Evolutionary conservation across 495 filamentous ascomycete genomes (phyloP), one percentile per base, ranked within the genome.

Genomic region (Hypoxylon fuscum): DNA sequence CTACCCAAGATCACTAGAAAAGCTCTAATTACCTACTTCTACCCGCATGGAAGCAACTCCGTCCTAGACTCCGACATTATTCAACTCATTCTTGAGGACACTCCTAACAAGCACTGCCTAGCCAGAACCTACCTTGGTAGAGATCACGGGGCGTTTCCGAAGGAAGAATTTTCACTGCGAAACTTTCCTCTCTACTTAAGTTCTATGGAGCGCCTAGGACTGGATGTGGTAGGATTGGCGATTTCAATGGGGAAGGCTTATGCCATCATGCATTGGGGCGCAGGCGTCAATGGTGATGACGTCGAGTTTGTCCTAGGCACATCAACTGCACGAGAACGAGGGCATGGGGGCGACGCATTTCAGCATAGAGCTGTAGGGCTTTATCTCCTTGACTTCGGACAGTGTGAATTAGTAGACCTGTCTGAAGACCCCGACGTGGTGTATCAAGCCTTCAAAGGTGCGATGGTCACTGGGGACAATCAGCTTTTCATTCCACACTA

Each of bases 261-360:
- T 17, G 70, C 66, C n/a, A 62, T 68, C 14, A 45, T 73, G 27
- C 70, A 73, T 48, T 73, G 70, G 68, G 53, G 68, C 9, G 70
- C 72, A 12, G 45, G 54, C 7, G 44, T 74, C 18, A 64, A 68
- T 35, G 70, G 62, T 6, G 69, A 71, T 51, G 68, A 73, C 35
- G 56, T 62, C 2, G 72, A 74, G 18, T 74, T 71, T 49, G 70
- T 72, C 3, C 54, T 74, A 2, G 72, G 72, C 8, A 61, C 65
- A 42, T 66, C 62, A n/a, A 38, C 48, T n/a, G 34, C 54, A 0
- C n/a, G n/a, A n/a, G n/a, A n/a, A n/a, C n/a, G n/a, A n/a, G n/a
- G n/a, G n/a, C n/a, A n/a, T n/a, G 8, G 31, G 22, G 49, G 29
- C 11, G 4, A 23, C 14, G 53, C 46, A 12, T 55, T 45, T 10